Conservation (phyloP, 805 yeast species). For the Naumovozyma dairenensis region DNA sequence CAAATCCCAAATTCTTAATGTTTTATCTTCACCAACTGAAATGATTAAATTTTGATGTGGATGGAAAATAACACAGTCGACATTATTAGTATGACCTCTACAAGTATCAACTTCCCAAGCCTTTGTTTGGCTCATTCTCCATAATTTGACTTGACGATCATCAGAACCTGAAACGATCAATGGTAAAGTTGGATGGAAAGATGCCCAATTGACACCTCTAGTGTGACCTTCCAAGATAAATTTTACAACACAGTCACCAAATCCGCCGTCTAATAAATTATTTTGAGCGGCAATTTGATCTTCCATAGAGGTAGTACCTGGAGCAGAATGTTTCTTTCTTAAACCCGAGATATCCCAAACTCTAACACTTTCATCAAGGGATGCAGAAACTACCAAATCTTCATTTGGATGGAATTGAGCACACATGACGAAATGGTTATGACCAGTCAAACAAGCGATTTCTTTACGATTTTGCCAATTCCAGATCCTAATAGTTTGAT, state of each 20-base stretch:
- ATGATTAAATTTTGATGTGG: constrained; percentile 81
- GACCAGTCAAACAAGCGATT: constrained; percentile 94
- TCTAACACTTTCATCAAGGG: constrained; percentile 96
- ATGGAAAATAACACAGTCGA: constrained; percentile 81
- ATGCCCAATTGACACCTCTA: constrained; percentile 97
- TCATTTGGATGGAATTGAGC: constrained; percentile 96
- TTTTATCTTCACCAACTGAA: constrained; percentile 93
- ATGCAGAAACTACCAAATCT: constrained; percentile 89
- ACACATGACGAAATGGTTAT: constrained; percentile 95
- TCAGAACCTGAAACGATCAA: constrained; percentile 93
- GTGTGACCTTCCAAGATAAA: constrained; percentile 96
- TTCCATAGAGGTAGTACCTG: constrained; percentile 38
- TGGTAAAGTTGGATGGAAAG: constrained; percentile 95
- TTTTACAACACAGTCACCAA: constrained; percentile 93
- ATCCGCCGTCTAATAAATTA: constrained; percentile 80
- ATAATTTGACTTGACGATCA: constrained; percentile 86
- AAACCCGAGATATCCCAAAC: constrained; percentile 97
- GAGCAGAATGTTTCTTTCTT: constrained; percentile 90
- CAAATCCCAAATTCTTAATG: constrained; percentile 93
- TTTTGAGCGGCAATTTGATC: constrained; percentile 42
- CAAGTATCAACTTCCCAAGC: constrained; percentile 99
- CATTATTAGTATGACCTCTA: constrained; percentile 94
- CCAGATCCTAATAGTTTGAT: constrained; percentile 98
- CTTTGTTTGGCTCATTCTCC: constrained; percentile 96
- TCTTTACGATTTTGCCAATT: constrained; percentile 99